Conservation (phyloP, 768 basidiomycete genomes). For the Pilatotrama ljubarskyi region DNA sequence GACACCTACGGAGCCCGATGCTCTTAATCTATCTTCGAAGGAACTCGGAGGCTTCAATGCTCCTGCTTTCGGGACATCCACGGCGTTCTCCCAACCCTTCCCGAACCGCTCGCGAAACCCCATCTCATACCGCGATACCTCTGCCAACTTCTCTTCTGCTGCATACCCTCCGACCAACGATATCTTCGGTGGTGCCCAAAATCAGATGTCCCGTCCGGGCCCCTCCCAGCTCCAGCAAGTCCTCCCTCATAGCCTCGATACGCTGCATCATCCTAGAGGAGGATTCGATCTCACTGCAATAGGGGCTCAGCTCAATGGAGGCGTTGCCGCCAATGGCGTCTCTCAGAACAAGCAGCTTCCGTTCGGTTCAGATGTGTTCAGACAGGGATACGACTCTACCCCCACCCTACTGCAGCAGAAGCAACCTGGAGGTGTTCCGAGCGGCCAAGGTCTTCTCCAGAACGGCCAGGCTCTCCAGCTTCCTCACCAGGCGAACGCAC, state of each 20-base stretch:
- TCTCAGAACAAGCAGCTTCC: conserved; percentile 20
- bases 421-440: conserved; percentile 14
- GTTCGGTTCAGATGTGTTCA: conserved; percentile 25
- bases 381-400: conserved; percentile 25
- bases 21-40: conserved; percentile 35
- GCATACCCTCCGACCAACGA: conserved; percentile 25
- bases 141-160: conserved; percentile 32
- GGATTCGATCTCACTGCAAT: conserved; percentile 36
- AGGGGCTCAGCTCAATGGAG: conserved; percentile 23
- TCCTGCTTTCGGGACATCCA: conserved; percentile 38
- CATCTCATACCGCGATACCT: conserved; percentile 29
- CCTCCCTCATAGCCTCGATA: conserved; percentile 8
- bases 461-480: conserved; percentile 36
- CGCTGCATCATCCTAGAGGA: conserved; percentile 30
- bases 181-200: conserved; percentile 28
- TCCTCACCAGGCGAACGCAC: conserved; percentile 35
- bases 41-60: conserved; percentile 36
- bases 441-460: conserved; percentile 15
- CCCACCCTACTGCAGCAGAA: conserved; percentile 20
- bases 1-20: conserved; percentile 32
- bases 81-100: conserved; percentile 31
- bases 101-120: conserved; percentile 39
- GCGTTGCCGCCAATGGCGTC: conserved; percentile 10
- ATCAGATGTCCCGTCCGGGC: conserved; percentile 35
- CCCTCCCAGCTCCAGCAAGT: conserved; percentile 38